Evolutionary conservation across 176 grass and related monocot species (phyloP).

Genomic region (Paspalum notatum): DNA sequence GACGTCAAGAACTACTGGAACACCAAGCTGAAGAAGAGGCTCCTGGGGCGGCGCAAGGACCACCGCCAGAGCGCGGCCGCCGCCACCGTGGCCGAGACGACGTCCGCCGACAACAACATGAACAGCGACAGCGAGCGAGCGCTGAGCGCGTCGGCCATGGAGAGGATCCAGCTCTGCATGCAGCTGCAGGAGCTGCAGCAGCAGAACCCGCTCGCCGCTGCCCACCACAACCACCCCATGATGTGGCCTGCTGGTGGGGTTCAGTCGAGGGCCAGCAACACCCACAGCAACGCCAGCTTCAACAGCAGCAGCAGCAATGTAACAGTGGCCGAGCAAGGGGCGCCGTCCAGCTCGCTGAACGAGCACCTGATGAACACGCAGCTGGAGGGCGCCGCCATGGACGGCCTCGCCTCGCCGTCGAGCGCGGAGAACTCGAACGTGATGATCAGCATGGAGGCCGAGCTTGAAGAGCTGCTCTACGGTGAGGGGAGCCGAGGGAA

Average conservation of each 20-base stretch:
- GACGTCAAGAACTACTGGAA: conserved; percentile 99
- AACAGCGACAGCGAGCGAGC: conserved; percentile 31
- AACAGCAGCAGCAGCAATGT: conserved; percentile 34
- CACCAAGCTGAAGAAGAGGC: conserved; percentile 94
- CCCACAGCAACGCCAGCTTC: conserved; percentile 23
- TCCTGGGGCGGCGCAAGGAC: conserved; percentile 68
- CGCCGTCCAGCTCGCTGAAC: conserved; percentile 33
- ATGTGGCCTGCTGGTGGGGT: conserved; percentile 38
- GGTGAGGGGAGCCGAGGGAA: background rate
- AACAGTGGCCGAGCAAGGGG: conserved; percentile 36
- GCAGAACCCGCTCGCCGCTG: conserved; percentile 42
- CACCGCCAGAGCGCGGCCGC: conserved; percentile 8
- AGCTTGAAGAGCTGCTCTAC: conserved; percentile 74
- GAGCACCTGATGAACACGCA: conserved; percentile 27
- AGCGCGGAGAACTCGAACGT: conserved; percentile 47
- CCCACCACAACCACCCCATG: conserved; percentile 48
- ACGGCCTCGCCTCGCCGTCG: conserved; percentile 55
- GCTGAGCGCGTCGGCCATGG: conserved; percentile 77
- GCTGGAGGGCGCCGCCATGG: conserved; percentile 20
- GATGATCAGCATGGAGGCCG: conserved; percentile 64
- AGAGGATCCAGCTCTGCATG: conserved; percentile 88
- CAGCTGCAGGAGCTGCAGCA: conserved; percentile 85
- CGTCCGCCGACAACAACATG: conserved; percentile 17
- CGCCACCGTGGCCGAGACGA: background rate
- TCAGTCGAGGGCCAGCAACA: background rate